A percentile compares a stretch with the other conserved stretches of the same genome.
Evolutionary conservation across 805 yeast genomes (phyloP).

Genomic region (Pichia phayaonensis): DNA sequence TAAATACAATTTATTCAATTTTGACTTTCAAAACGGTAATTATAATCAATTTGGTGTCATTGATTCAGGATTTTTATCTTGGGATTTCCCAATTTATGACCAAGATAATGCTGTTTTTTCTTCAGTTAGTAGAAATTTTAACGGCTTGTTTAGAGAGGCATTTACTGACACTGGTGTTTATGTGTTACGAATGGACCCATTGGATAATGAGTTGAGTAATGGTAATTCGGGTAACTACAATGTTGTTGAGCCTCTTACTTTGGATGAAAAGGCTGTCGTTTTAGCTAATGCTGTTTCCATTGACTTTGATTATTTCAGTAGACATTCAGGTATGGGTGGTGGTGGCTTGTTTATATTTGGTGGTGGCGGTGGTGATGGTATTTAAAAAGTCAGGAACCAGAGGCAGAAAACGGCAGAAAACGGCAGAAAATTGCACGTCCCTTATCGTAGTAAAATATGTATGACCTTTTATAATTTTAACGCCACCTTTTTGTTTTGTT

Average conservation of each 20-base stretch:
- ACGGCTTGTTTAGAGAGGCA: constrained; percentile 85
- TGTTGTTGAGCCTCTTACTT: constrained; percentile 34
- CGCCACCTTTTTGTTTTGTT: no score
- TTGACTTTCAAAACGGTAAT: constrained; percentile 30
- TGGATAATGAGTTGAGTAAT: constrained; percentile 46
- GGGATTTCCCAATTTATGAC: constrained; percentile 73
- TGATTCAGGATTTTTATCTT: constrained; percentile 80
- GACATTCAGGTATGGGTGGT: constrained; percentile 64
- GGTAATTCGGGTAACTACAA: constrained; percentile 42
- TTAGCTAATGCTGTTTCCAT: constrained; percentile 85
- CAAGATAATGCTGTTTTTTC: constrained; percentile 54
- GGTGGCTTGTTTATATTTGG: constrained; percentile 32
- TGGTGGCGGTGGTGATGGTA: constrained; percentile 9
- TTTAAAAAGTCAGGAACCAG: background rate
- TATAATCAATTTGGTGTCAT: constrained; percentile 79
- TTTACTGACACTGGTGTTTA: constrained; percentile 95
- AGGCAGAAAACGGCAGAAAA: no score
- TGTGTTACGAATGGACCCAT: constrained; percentile 70
- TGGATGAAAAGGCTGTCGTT: constrained; percentile 80
- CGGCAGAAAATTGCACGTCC: no score
- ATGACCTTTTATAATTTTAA: no score
- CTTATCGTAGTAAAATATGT: no score
- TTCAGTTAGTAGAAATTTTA: constrained; percentile 88
- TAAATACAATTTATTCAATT: constrained; percentile 66
- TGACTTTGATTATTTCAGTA: constrained; percentile 94